These are phyloP conservation scores for Lineolata rhizophorae DNA, from an alignment of 495 filamentous ascomycete species.

Conservation along the genomic window DNA sequence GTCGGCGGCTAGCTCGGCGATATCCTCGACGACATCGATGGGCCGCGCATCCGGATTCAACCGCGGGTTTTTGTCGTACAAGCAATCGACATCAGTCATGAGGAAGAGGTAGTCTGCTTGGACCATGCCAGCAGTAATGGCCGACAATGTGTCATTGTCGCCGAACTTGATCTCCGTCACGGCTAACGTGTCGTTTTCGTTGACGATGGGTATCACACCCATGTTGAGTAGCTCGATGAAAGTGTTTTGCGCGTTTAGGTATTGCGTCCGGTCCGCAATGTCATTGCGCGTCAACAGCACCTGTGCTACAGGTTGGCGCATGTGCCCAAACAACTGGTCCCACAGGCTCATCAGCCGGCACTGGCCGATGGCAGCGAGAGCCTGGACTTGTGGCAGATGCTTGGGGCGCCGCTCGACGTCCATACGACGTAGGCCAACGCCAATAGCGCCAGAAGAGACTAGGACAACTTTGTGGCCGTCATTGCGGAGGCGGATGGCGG, in stretches of 20 bases:
- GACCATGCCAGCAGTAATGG: constrained; percentile 92
- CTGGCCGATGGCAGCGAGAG: constrained; percentile 88
- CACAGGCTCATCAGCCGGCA: constrained; percentile 88
- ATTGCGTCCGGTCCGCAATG: constrained; percentile 90
- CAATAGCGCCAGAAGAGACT: constrained; percentile 92
- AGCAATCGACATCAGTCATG: constrained; percentile 96
- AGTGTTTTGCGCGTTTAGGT: constrained; percentile 89
- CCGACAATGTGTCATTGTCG: constrained; percentile 92
- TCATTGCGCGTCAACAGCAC: constrained; percentile 91
- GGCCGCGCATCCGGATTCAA: constrained; percentile 63
- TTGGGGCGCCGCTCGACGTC: constrained; percentile 77
- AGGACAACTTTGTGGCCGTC: constrained; percentile 89
- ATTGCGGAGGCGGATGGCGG: constrained; percentile 58
- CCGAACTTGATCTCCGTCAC: constrained; percentile 99
- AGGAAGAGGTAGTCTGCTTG: constrained; percentile 92
- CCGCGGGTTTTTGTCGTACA: constrained; percentile 89
- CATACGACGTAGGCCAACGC: constrained; percentile 75
- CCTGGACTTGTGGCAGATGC: constrained; percentile 71
- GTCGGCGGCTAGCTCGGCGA: constrained; percentile 64
- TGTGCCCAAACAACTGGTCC: constrained; percentile 76
- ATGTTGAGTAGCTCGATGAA: constrained; percentile 74
- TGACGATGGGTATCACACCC: constrained; percentile 95
- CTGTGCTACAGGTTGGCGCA: constrained; percentile 77
- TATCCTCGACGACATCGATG: constrained; percentile 86
- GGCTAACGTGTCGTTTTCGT: constrained; percentile 92